Percentiles rank a stretch among this genome's conserved stretches.
Evolutionary conservation across 2,329 filamentous ascomycete species (phyloP).

Genomic region (Septoria linicola): DNA sequence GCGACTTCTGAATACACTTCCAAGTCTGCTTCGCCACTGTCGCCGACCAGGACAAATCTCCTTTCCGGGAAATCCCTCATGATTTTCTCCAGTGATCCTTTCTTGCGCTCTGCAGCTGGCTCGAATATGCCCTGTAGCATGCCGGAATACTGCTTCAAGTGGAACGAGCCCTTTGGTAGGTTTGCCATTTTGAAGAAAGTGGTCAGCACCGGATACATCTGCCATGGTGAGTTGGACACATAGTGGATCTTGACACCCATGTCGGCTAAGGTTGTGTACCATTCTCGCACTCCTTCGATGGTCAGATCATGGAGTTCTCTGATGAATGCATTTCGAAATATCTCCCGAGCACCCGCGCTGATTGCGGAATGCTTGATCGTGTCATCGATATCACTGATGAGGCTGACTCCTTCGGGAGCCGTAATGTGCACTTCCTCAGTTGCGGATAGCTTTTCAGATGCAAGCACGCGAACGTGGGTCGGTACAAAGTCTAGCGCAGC

Average conservation of each 20-base stretch:
- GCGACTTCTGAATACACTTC: slow-evolving; percentile 97
- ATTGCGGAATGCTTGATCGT: slow-evolving; percentile 97
- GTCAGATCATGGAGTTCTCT: slow-evolving; percentile 78
- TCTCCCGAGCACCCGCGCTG: slow-evolving; percentile 79
- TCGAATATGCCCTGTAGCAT: slow-evolving; percentile 99
- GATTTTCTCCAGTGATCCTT: slow-evolving; percentile 79
- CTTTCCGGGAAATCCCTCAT: slow-evolving; percentile 85
- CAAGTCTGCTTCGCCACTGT: slow-evolving; percentile 93
- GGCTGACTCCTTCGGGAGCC: slow-evolving; percentile 74
- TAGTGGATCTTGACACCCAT: slow-evolving; percentile 91
- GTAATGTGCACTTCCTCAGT: slow-evolving; percentile 76
- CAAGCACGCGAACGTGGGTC: slow-evolving; percentile 82
- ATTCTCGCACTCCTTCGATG: slow-evolving; percentile 82
- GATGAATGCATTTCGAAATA: slow-evolving; percentile 94
- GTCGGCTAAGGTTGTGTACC: slow-evolving; percentile 75
- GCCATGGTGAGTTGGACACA: slow-evolving; percentile 99
- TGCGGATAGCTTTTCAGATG: slow-evolving; percentile 78
- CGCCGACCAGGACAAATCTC: slow-evolving; percentile 87
- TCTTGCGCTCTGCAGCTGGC: slow-evolving; percentile 92
- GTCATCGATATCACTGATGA: slow-evolving; percentile 98
- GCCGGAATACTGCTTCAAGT: slow-evolving; percentile 92
- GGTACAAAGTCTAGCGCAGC: slow-evolving; percentile 86
- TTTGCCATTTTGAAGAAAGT: slow-evolving; percentile 79
- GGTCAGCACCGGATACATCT: slow-evolving; percentile 85
- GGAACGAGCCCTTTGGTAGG: slow-evolving; percentile 83